Conservation (phyloP, 1,284 basidiomycete species). For the Papiliotrema terrestris region DNA sequence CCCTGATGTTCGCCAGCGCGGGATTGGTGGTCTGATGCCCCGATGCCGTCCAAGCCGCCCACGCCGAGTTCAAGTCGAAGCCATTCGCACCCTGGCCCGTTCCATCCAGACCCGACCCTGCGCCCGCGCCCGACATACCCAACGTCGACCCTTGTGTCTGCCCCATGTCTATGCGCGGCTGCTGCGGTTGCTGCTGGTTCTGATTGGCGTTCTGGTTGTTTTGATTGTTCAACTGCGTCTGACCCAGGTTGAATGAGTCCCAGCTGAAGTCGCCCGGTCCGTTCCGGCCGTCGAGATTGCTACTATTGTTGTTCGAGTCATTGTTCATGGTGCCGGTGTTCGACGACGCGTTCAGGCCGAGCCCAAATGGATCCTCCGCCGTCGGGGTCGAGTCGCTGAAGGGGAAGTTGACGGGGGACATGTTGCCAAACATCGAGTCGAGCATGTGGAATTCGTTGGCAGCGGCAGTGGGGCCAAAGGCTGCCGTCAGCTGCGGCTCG, state of each 20-base stretch:
- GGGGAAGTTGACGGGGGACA: constrained; percentile 36
- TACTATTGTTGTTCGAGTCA: background rate
- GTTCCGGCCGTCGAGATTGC: background rate
- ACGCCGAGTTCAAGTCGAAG: constrained; percentile 4
- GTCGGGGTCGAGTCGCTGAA: constrained; percentile 1
- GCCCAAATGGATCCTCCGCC: constrained; percentile 8
- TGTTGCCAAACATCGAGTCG: constrained; percentile 39
- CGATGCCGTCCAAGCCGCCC: background rate
- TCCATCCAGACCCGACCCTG: background rate
- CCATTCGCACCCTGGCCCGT: background rate
- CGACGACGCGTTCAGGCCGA: background rate
- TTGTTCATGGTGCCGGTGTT: background rate
- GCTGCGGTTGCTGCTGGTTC: background rate
- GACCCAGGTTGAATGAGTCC: background rate
- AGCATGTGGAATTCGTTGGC: constrained; percentile 40
- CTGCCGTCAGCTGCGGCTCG: background rate
- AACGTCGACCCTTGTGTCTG: too few relatives aligned
- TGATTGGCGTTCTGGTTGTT: background rate
- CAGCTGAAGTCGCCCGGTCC: too few relatives aligned
- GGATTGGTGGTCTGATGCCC: too few relatives aligned
- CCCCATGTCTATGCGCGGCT: too few relatives aligned
- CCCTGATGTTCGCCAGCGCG: too few relatives aligned
- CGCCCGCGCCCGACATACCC: background rate
- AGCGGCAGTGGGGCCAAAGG: constrained; percentile 22
- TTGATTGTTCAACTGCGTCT: too few relatives aligned